Evolutionary conservation across 345 rosid genomes (phyloP).

Genomic region (Boechera divaricarpa): DNA sequence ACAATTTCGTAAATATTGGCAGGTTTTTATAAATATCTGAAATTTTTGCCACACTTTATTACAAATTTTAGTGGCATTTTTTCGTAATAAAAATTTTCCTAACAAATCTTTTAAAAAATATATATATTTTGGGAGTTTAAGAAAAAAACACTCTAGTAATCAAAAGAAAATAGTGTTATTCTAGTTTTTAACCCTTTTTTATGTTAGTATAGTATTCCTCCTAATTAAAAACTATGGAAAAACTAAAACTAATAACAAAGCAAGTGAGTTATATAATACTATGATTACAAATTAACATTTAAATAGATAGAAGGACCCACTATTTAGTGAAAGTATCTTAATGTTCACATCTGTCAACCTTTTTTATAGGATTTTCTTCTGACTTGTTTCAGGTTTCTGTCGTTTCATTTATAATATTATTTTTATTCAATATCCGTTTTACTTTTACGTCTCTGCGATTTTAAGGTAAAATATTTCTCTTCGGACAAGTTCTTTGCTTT

Average conservation of each 20-base stretch:
- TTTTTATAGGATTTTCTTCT: conserved; percentile 36
- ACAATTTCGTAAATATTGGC: too few relatives aligned
- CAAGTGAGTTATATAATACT: conserved; percentile 15
- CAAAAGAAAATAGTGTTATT: too few relatives aligned
- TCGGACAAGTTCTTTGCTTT: conserved; percentile 3
- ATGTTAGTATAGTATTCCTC: too few relatives aligned
- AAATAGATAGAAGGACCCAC: conserved; percentile 37
- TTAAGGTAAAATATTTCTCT: conserved; percentile 17
- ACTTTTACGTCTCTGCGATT: neutral
- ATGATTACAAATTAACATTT: conserved; percentile 28
- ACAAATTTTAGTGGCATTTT: too few relatives aligned
- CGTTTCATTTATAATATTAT: conserved; percentile 30
- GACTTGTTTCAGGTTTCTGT: conserved; percentile 44
- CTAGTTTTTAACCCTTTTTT: too few relatives aligned
- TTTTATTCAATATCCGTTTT: neutral
- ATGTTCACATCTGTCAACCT: conserved; percentile 44
- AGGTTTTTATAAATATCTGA: too few relatives aligned
- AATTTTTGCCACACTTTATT: too few relatives aligned
- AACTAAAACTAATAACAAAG: neutral
- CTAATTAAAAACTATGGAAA: neutral
- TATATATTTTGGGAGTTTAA: too few relatives aligned
- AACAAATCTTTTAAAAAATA: too few relatives aligned
- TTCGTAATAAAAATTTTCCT: too few relatives aligned
- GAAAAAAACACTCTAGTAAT: too few relatives aligned
- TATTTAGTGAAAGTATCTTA: conserved; percentile 40